A percentile compares a stretch with the other conserved stretches of the same genome.
These are phyloP conservation scores for Apiospora saccharicola DNA, from an alignment of 2,329 filamentous ascomycete species.

Conservation along the genomic window DNA sequence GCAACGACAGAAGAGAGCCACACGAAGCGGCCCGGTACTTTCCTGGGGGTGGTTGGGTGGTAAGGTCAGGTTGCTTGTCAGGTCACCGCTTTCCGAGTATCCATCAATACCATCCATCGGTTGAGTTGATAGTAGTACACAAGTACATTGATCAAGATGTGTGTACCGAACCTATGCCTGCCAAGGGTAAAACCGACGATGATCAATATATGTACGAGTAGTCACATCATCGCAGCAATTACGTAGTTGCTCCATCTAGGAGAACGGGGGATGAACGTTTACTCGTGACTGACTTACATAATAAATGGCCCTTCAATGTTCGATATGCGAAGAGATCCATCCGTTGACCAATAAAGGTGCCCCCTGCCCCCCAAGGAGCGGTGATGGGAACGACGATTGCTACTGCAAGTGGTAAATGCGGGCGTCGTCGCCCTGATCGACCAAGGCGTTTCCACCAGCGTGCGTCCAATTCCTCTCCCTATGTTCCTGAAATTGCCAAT, in stretches of 20 bases:
- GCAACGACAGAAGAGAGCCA: neutral
- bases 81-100: neutral
- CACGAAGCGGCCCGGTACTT: neutral
- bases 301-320: neutral
- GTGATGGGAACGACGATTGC: neutral
- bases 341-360: neutral
- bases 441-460: neutral
- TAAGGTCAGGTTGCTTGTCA: no score
- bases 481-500: constrained; percentile 15
- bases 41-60: neutral
- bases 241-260: neutral
- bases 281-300: constrained; percentile 1
- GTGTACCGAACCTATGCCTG: neutral
- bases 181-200: neutral
- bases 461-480: neutral
- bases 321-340: neutral
- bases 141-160: no score
- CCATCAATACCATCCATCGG: no score
- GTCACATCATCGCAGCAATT: neutral
- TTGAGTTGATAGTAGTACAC: no score
- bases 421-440: constrained; percentile 7
- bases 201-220: neutral
- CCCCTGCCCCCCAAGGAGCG: neutral
- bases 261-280: neutral
- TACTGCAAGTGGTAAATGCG: neutral